A percentile compares a stretch with the other conserved stretches of the same genome.
These are phyloP conservation scores for Ceratocystiopsis minuta DNA, from an alignment of 2,329 filamentous ascomycete genomes.

Conservation along the genomic window DNA sequence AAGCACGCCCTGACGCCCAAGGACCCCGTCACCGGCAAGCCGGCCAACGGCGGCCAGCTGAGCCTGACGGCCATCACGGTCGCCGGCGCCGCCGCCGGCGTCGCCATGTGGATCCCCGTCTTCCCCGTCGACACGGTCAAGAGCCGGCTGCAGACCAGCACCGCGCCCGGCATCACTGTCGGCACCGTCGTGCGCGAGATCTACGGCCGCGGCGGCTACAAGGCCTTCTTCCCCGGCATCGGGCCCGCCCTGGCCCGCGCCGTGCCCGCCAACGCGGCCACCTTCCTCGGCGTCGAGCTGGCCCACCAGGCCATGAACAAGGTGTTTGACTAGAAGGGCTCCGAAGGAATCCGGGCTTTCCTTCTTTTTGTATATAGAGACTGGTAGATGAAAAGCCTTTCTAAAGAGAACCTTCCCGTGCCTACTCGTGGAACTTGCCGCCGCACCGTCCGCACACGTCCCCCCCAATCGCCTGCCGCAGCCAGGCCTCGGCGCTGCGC, in stretches of 20 bases:
- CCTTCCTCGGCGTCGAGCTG: conserved; percentile 73
- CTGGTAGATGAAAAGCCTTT: background rate
- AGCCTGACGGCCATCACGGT: conserved; percentile 67
- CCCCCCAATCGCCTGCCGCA: conserved; percentile 9
- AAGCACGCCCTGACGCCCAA: conserved; percentile 75
- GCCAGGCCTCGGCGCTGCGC: too few relatives aligned
- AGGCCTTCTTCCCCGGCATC: conserved; percentile 94
- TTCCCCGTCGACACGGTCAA: conserved; percentile 98
- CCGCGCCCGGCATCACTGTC: conserved; percentile 59
- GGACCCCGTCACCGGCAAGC: conserved; percentile 53
- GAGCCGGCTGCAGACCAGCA: conserved; percentile 77
- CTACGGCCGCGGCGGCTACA: conserved; percentile 67
- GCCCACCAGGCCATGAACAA: conserved; percentile 71
- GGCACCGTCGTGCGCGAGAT: conserved; percentile 62
- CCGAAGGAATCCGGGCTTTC: too few relatives aligned
- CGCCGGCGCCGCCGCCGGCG: conserved; percentile 76
- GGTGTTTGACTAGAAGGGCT: conserved; percentile 34
- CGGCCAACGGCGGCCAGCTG: conserved; percentile 45
- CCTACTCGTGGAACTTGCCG: conserved; percentile 18
- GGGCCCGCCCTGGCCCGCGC: conserved; percentile 83
- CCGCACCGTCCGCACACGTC: conserved; percentile 17
- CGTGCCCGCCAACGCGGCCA: conserved; percentile 90
- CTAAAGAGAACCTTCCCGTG: background rate
- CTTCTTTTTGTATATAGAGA: background rate
- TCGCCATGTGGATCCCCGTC: conserved; percentile 98